Conservation (phyloP, 176 grass and related monocot species). For the Ensete ventricosum region DNA sequence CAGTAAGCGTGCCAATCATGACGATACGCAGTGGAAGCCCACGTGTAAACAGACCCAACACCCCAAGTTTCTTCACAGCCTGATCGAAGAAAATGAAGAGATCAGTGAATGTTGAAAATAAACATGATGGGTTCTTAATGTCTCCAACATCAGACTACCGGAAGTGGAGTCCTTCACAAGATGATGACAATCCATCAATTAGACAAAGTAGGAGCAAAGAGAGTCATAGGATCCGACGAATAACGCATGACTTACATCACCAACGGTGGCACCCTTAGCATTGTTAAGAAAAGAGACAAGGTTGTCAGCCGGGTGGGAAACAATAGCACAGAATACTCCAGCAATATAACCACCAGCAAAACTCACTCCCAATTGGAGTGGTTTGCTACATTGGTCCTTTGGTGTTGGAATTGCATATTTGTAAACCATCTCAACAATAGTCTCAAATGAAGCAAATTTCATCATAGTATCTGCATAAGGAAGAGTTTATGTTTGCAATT, state of each 20-base stretch:
- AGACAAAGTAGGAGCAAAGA: too few species aligned
- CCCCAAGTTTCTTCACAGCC: constrained; percentile 74
- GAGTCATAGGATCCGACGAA: too few species aligned
- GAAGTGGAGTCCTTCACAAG: too few species aligned
- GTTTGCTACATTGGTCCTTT: constrained; percentile 67
- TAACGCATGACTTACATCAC: constrained; percentile 42
- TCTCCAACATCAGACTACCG: too few species aligned
- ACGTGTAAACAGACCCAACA: constrained; percentile 60
- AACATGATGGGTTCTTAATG: background rate
- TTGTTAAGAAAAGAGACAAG: too few species aligned
- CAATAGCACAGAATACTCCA: constrained; percentile 60
- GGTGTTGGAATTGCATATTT: constrained; percentile 49
- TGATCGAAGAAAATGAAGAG: constrained; percentile 14
- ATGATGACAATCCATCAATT: too few species aligned
- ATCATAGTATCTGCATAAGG: constrained; percentile 66
- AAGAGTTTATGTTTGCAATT: too few species aligned
- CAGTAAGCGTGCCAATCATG: constrained; percentile 81
- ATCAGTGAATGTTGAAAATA: background rate
- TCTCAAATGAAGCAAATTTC: constrained; percentile 48
- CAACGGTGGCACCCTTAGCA: constrained; percentile 25
- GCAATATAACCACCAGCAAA: constrained; percentile 41
- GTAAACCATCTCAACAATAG: constrained; percentile 37
- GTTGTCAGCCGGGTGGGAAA: constrained; percentile 1
- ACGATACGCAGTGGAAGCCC: constrained; percentile 60
- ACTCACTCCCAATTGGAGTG: constrained; percentile 42